Evolutionary conservation across 148 eudicot species (phyloP).

Genomic region (Rhododendron williamsianum): DNA sequence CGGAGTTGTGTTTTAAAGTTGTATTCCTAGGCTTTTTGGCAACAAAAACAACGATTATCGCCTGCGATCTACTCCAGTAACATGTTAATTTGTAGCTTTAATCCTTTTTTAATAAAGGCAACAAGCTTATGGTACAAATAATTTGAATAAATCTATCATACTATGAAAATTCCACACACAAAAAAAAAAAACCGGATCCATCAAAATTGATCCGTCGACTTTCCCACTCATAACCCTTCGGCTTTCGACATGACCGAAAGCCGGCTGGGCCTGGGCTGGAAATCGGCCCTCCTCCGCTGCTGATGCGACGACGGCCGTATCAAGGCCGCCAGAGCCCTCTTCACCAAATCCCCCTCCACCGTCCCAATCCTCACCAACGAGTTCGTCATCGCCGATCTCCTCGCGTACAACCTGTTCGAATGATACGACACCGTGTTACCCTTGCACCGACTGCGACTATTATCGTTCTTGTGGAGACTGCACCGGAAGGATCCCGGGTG

Average conservation of each 20-base stretch:
- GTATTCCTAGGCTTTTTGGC: too few species aligned
- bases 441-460: background rate
- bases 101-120: background rate
- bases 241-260: slow-evolving; percentile 45
- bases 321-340: slow-evolving; percentile 42
- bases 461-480: slow-evolving; percentile 16
- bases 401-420: slow-evolving; percentile 33
- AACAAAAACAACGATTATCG: background rate
- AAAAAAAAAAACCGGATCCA: background rate
- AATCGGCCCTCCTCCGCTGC: slow-evolving; percentile 38
- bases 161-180: background rate
- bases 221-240: background rate
- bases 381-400: slow-evolving; percentile 58
- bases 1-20: too few species aligned
- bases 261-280: slow-evolving; percentile 39
- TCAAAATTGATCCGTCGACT: background rate
- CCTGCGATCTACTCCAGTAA: background rate
- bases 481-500: slow-evolving; percentile 24
- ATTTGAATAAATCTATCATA: background rate
- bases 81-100: background rate
- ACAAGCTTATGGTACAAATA: background rate
- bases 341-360: slow-evolving; percentile 59
- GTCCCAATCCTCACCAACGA: slow-evolving; percentile 60
- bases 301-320: slow-evolving; percentile 56
- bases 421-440: slow-evolving; percentile 19